Conservation (phyloP, 2,329 filamentous ascomycete genomes). For the Calonectria pauciramosa region DNA sequence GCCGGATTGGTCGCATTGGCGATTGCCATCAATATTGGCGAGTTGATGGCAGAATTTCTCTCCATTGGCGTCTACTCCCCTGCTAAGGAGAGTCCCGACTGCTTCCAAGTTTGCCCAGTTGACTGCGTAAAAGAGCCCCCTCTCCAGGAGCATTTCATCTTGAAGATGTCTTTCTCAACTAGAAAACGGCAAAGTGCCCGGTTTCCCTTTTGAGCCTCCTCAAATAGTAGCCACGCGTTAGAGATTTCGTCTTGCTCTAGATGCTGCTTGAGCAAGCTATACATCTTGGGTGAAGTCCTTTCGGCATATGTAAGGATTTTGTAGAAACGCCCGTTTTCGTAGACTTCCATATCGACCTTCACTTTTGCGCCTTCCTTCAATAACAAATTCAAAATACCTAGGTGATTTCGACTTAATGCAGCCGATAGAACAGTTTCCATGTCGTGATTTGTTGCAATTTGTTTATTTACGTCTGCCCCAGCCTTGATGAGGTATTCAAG, state of each 20-base stretch:
- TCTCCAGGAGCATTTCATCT: background rate
- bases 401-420: background rate
- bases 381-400: background rate
- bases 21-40: background rate
- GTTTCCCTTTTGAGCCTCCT: background rate
- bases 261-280: background rate
- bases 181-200: background rate
- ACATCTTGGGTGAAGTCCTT: background rate
- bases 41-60: background rate
- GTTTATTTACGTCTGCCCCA: background rate
- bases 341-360: background rate
- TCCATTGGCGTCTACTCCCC: background rate
- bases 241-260: background rate
- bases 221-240: background rate
- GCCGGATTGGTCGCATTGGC: too few species aligned
- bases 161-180: background rate
- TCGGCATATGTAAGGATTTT: background rate
- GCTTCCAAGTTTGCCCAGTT: background rate
- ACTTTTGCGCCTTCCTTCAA: background rate
- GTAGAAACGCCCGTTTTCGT: too few species aligned
- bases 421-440: background rate
- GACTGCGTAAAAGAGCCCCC: background rate
- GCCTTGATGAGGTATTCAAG: background rate
- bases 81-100: background rate
- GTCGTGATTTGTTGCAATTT: fast-evolving